These are phyloP conservation scores for Aspergillus biplanus DNA, from an alignment of 495 filamentous ascomycete genomes.

Conservation along the genomic window DNA sequence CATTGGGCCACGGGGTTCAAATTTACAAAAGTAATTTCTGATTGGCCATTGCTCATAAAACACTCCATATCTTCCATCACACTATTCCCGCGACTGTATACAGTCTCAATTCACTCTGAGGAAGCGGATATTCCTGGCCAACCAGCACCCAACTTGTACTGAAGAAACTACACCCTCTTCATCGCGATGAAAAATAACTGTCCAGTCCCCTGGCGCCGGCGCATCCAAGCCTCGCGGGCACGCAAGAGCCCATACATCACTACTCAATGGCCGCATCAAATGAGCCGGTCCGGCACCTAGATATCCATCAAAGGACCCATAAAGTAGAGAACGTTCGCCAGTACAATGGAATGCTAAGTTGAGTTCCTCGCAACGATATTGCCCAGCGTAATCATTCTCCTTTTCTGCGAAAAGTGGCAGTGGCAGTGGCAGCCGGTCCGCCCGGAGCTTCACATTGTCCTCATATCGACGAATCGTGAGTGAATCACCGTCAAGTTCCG, in stretches of 20 bases:
- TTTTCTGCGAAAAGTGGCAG: slow-evolving; percentile 5
- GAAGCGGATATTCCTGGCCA: slow-evolving; percentile 23
- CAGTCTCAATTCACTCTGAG: too few species aligned
- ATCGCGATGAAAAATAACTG: slow-evolving; percentile 31
- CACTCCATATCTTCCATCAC: too few species aligned
- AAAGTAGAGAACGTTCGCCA: slow-evolving; percentile 32
- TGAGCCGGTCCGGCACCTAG: slow-evolving; percentile 31
- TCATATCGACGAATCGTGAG: slow-evolving; percentile 31
- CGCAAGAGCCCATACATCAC: slow-evolving; percentile 36
- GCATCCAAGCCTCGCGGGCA: slow-evolving; percentile 40
- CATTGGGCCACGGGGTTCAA: too few species aligned
- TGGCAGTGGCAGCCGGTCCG: slow-evolving; percentile 24
- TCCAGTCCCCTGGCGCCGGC: slow-evolving; percentile 41
- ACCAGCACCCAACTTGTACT: slow-evolving; percentile 38
- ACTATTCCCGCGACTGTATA: too few species aligned
- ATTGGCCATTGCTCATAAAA: too few species aligned
- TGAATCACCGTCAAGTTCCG: slow-evolving; percentile 24
- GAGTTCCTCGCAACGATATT: slow-evolving; percentile 33
- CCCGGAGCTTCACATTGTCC: slow-evolving; percentile 28
- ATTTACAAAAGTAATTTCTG: too few species aligned
- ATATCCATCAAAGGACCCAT: slow-evolving; percentile 38
- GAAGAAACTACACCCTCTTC: slow-evolving; percentile 22
- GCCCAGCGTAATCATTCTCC: slow-evolving; percentile 23
- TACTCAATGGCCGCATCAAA: slow-evolving; percentile 32
- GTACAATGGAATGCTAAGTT: slow-evolving; percentile 36